phyloP scores from a whole-genome alignment of 371 early-diverging fungal species.

The Mortierella sp. region DNA sequence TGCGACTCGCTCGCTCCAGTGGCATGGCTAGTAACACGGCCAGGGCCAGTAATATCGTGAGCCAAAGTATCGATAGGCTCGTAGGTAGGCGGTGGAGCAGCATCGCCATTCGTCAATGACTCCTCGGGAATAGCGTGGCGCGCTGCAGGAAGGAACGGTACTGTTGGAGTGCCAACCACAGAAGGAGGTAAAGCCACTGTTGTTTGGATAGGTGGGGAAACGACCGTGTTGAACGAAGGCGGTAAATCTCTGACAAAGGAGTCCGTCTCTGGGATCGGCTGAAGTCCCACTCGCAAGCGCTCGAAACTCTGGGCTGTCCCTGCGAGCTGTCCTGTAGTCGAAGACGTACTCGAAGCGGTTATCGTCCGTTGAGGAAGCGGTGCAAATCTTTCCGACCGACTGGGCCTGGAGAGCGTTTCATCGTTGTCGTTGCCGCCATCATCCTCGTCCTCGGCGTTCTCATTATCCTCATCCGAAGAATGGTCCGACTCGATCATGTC shows the following conservation, averaged over 20 bases:
- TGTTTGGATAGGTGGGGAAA: background rate
- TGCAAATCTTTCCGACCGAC: background rate
- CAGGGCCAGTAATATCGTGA: background rate
- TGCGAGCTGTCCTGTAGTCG: constrained; percentile 5
- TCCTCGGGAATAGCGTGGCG: constrained; percentile 17
- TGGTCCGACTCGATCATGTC: constrained; percentile 29
- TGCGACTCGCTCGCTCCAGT: background rate
- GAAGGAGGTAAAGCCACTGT: background rate
- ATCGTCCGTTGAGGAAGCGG: background rate
- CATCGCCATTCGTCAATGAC: constrained; percentile 9
- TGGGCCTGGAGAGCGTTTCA: background rate
- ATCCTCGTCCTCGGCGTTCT: background rate
- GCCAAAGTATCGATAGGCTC: constrained; percentile 14
- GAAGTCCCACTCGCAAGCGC: constrained; percentile 14
- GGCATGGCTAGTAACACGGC: background rate
- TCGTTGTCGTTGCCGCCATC: constrained; percentile 6
- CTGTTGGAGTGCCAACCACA: background rate
- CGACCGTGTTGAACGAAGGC: constrained; percentile 18
- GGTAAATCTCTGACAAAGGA: constrained; percentile 12
- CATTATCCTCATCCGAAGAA: constrained; percentile 13
- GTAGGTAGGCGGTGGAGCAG: constrained; percentile 27
- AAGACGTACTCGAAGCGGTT: background rate
- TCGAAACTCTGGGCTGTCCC: constrained; percentile 30
- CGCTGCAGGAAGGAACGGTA: background rate
- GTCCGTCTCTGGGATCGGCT: constrained; percentile 13